Conservation (phyloP, 2,329 filamentous ascomycete genomes). For the Raffaelea ambrosiae region DNA sequence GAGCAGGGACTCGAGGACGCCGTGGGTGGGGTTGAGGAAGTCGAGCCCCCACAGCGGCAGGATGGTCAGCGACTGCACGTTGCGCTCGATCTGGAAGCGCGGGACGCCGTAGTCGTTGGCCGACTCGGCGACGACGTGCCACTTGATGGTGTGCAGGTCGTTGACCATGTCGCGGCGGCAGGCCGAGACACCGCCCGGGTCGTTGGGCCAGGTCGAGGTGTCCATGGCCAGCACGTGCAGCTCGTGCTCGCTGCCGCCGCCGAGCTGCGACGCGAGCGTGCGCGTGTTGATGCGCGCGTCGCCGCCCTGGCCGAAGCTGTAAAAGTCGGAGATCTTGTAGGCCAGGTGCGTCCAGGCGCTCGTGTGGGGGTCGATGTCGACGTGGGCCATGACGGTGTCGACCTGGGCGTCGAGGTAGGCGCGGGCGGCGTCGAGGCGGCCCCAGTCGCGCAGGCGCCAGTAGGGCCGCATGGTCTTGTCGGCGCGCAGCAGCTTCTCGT, state of each 20-base stretch:
- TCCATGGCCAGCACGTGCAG: constrained; percentile 37
- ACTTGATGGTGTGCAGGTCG: constrained; percentile 41
- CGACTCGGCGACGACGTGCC: constrained; percentile 45
- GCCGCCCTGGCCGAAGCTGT: constrained; percentile 26
- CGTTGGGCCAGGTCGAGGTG: constrained; percentile 40
- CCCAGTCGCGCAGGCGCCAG: constrained; percentile 29
- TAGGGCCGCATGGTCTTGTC: constrained; percentile 29
- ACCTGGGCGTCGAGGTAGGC: constrained; percentile 28
- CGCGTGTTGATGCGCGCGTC: constrained; percentile 25
- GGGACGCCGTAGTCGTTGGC: constrained; percentile 47
- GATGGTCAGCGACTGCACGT: constrained; percentile 44
- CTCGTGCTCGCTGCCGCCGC: constrained; percentile 28
- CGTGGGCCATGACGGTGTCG: constrained; percentile 22
- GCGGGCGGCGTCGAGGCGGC: constrained; percentile 28
- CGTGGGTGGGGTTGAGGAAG: constrained; percentile 41
- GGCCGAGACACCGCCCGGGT: constrained; percentile 45
- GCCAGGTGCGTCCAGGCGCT: constrained; percentile 23
- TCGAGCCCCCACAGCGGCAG: constrained; percentile 47
- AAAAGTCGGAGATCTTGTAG: constrained; percentile 26
- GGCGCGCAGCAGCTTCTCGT: constrained; percentile 32
- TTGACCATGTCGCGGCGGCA: constrained; percentile 48
- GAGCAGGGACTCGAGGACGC: constrained; percentile 43
- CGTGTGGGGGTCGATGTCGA: constrained; percentile 22
- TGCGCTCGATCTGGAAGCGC: constrained; percentile 45
- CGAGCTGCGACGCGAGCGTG: constrained; percentile 23